Base-by-base conservation (phyloP, 805 yeast species). In the Saccharomycopsis schoenii region DNA sequence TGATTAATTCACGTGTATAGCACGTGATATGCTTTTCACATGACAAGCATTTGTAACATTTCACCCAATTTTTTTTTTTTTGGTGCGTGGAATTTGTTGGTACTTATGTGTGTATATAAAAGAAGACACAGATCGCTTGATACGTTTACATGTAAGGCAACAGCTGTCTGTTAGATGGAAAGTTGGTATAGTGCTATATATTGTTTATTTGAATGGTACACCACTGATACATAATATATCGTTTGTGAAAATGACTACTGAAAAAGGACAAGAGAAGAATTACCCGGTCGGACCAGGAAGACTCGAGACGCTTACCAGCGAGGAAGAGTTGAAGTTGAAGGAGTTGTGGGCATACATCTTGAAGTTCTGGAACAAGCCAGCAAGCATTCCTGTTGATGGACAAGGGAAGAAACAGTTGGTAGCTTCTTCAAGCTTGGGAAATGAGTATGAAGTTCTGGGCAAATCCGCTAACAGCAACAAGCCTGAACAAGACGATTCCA, bases 321-420 rank as follows among this genome's bases (percentile, higher is more conserved):
- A 85, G 25, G 84, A 87, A 70, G 92, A 87, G 68, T 67, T 78
- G 58, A 77, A 78, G 19, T 72, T 87, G 68, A 88, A 88, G 71
- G 89, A 86, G 67, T 77, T 80, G 4, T 88, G 92, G 91, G 83
- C 86, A 57, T 78, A 83, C 67, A 67, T 83, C 56, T 74, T 88
- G 65, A 82, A 81, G 65, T 80, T 76, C 62, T 78, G 85, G 78
- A 90, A 89, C 17, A 69, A 75, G 1, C 75, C 74, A 4, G 77
- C 77, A 1, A 67, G 72, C 51, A 70, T 71, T 17, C 62, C 57
- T 63, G 71, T 57, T 39, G 58, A 51, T 14, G 63, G 59, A 17
- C 60, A 60, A 8, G 66, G 61, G 2, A 64, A 66, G 39, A 56
- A 54, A 25, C 29, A 59, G 14, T 39, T 63, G 21, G 54, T 36